phyloP scores from a whole-genome alignment of 2,329 filamentous ascomycete genomes.

The Escovopsis weberi region DNA sequence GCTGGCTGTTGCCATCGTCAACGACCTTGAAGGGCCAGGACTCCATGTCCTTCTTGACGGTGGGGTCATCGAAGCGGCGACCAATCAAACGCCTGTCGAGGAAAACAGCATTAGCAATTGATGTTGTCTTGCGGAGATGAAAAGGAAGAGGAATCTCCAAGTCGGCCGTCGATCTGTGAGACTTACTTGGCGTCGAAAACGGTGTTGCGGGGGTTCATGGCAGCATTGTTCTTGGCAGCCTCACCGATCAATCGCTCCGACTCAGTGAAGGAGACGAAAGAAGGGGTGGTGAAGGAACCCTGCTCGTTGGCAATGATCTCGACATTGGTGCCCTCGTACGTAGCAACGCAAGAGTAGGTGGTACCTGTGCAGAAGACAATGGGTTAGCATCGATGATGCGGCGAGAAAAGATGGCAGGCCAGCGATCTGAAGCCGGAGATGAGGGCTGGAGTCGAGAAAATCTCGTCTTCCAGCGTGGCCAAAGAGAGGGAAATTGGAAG shows the following conservation, averaged over 20 bases:
- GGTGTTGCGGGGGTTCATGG: constrained; percentile 97
- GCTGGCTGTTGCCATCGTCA: constrained; percentile 75
- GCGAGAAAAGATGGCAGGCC: neutral
- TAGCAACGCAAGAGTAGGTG: constrained; percentile 99
- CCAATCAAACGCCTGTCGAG: constrained; percentile 82
- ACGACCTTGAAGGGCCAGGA: constrained; percentile 99
- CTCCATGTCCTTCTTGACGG: constrained; percentile 97
- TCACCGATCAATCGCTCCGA: constrained; percentile 99
- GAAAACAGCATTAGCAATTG: neutral
- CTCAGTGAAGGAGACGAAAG: constrained; percentile 97
- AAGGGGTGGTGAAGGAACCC: constrained; percentile 97
- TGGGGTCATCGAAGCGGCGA: constrained; percentile 85
- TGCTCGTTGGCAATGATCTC: constrained; percentile 99
- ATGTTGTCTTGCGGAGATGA: neutral
- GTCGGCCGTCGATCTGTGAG: neutral
- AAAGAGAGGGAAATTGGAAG: neutral
- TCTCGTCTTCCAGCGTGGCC: neutral
- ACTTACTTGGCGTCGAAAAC: constrained; percentile 98
- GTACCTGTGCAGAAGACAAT: constrained; percentile 48
- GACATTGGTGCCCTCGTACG: constrained; percentile 98
- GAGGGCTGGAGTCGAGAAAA: too few relatives aligned
- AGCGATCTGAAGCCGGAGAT: neutral
- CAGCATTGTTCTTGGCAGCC: constrained; percentile 99
- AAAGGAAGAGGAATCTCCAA: neutral
- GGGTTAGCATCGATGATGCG: constrained; percentile 1